These are phyloP conservation scores for Moesziomyces antarcticus DNA, from an alignment of 1,284 basidiomycete species.

Conservation along the genomic window DNA sequence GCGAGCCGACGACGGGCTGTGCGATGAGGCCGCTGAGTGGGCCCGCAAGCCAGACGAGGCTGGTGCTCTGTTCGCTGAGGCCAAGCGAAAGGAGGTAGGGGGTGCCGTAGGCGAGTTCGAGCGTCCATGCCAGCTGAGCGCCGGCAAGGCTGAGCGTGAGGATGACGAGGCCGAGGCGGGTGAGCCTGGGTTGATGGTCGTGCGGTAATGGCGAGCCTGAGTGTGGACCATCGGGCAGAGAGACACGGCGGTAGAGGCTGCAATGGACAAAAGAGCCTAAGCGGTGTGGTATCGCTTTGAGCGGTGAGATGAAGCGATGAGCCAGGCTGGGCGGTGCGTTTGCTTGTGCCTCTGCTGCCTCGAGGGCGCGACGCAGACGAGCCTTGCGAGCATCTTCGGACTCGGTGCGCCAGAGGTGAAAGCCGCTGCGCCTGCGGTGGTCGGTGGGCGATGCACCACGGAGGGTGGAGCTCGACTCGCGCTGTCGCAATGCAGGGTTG, in stretches of 20 bases:
- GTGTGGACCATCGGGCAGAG: constrained; percentile 2
- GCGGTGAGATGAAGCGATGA: neutral
- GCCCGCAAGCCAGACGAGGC: constrained; percentile 95
- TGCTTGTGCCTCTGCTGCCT: constrained; percentile 15
- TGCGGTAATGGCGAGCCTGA: neutral
- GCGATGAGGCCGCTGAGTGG: constrained; percentile 90
- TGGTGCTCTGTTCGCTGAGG: constrained; percentile 87
- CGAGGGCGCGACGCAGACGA: constrained; percentile 20
- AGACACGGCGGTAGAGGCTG: constrained; percentile 23
- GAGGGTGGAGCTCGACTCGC: constrained; percentile 23
- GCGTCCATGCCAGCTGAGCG: constrained; percentile 90
- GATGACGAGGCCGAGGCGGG: constrained; percentile 69
- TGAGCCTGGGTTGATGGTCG: constrained; percentile 45
- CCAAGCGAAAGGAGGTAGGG: constrained; percentile 91
- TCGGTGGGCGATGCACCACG: constrained; percentile 31
- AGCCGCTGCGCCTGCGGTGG: constrained; percentile 44
- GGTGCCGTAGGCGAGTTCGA: constrained; percentile 84
- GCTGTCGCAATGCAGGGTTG: constrained; percentile 21
- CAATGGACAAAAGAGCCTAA: constrained; percentile 4
- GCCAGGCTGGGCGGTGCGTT: constrained; percentile 10
- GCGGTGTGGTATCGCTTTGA: neutral
- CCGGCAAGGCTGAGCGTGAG: constrained; percentile 75
- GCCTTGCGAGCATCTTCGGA: constrained; percentile 36
- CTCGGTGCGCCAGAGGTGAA: constrained; percentile 56
- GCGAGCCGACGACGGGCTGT: constrained; percentile 92